Percentiles rank a stretch among this genome's conserved stretches.
Conservation (phyloP, 345 rosid genomes). For the Linum lewisii region DNA sequence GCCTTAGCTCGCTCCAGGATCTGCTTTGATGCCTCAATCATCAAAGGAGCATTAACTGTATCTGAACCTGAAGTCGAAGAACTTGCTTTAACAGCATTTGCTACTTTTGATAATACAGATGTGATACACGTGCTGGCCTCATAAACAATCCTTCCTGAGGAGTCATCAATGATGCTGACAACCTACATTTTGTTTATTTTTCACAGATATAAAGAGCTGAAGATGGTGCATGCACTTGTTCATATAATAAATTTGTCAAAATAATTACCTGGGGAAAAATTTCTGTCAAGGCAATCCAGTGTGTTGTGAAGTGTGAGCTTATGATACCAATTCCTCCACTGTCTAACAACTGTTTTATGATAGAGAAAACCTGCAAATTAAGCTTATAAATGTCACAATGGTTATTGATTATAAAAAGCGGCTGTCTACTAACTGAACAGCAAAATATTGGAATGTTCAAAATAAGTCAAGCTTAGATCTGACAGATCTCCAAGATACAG, state of each 20-base stretch:
- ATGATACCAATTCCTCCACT: conserved; percentile 30
- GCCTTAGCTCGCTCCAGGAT: conserved; percentile 71
- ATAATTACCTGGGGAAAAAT: conserved; percentile 68
- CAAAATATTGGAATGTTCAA: neutral
- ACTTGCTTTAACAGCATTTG: conserved; percentile 41
- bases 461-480: neutral
- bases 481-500: neutral
- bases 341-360: conserved; percentile 47
- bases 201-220: conserved; percentile 8
- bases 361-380: conserved; percentile 60
- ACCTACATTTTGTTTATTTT: conserved; percentile 34
- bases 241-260: conserved; percentile 7
- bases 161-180: conserved; percentile 49
- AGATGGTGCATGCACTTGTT: neutral
- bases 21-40: conserved; percentile 37
- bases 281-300: conserved; percentile 82
- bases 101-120: conserved; percentile 47
- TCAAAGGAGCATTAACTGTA: conserved; percentile 30
- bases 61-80: conserved; percentile 29
- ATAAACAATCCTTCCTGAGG: conserved; percentile 52
- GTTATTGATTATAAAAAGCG: neutral
- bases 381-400: neutral
- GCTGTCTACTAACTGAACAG: neutral
- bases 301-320: conserved; percentile 48
- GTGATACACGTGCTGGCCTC: conserved; percentile 69